Conservation (phyloP, 768 basidiomycete species). For the Pisolithus microcarpus region DNA sequence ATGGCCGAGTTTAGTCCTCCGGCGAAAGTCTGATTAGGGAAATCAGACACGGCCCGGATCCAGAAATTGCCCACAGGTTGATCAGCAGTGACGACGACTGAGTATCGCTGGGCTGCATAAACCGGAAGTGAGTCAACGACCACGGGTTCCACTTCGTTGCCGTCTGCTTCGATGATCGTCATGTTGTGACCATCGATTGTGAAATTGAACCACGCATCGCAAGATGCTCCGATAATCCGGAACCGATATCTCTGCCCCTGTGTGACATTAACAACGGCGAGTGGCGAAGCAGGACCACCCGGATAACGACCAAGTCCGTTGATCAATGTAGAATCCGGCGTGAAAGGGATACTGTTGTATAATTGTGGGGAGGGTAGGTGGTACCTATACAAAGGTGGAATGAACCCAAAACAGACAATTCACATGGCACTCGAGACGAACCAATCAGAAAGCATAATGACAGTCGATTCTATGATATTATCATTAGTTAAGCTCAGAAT, state of each 20-base stretch:
- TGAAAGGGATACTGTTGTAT: slow-evolving; percentile 12
- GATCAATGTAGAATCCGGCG: slow-evolving; percentile 35
- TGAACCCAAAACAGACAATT: neutral
- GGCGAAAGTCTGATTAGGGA: slow-evolving; percentile 27
- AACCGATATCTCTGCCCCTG: slow-evolving; percentile 35
- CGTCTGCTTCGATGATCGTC: slow-evolving; percentile 41
- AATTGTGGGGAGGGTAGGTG: slow-evolving; percentile 18
- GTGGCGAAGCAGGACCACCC: slow-evolving; percentile 24
- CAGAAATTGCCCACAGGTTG: slow-evolving; percentile 37
- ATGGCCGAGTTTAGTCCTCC: slow-evolving; percentile 33
- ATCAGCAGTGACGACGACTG: slow-evolving; percentile 33
- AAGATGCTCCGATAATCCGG: slow-evolving; percentile 30
- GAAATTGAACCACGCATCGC: slow-evolving; percentile 27
- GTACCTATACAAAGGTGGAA: slow-evolving; percentile 15
- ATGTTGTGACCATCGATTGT: slow-evolving; percentile 30
- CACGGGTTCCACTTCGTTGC: slow-evolving; percentile 26
- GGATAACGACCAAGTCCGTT: slow-evolving; percentile 38
- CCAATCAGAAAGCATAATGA: slow-evolving; percentile 42
- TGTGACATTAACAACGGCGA: slow-evolving; percentile 34
- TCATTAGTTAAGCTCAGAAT: neutral
- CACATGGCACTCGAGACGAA: slow-evolving; percentile 14
- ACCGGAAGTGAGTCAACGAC: slow-evolving; percentile 37
- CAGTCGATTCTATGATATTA: slow-evolving; percentile 28
- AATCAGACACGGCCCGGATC: slow-evolving; percentile 30
- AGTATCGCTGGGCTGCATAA: slow-evolving; percentile 38